A percentile compares a stretch with the other conserved stretches of the same genome.
phyloP scores from a whole-genome alignment of 768 basidiomycete species.

The Hygrophoropsis aurantiaca region DNA sequence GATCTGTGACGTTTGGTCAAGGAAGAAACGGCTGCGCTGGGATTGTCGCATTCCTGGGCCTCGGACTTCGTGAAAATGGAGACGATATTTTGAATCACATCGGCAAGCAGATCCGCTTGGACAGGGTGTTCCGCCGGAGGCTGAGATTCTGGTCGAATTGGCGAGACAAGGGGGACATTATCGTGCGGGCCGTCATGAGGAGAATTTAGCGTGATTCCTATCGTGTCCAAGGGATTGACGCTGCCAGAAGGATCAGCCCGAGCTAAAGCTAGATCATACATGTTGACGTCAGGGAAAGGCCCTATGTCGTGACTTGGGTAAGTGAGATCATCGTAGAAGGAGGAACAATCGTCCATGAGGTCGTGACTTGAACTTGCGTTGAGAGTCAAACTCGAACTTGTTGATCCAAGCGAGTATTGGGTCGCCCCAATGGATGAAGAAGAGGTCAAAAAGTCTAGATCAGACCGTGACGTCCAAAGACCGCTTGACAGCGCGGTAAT shows the following conservation, averaged over 20 bases:
- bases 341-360: background rate
- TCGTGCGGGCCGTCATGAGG: background rate
- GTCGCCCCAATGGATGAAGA: too few species aligned
- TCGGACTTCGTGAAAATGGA: constrained; percentile 24
- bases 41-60: constrained; percentile 1
- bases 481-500: too few species aligned
- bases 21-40: constrained; percentile 5
- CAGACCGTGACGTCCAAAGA: too few species aligned
- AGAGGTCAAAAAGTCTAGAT: too few species aligned
- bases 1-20: background rate
- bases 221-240: constrained; percentile 42
- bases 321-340: constrained; percentile 11
- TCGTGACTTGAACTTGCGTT: background rate
- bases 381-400: background rate
- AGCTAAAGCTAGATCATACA: constrained; percentile 25
- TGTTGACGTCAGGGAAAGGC: constrained; percentile 35
- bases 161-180: too few species aligned
- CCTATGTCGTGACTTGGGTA: constrained; percentile 16
- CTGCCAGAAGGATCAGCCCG: constrained; percentile 18
- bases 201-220: constrained; percentile 12
- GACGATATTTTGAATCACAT: constrained; percentile 30
- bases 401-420: too few species aligned
- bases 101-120: constrained; percentile 22
- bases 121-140: background rate
- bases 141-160: too few species aligned